phyloP scores from a whole-genome alignment of 768 basidiomycete species.

The Coprinellus micaceus region DNA sequence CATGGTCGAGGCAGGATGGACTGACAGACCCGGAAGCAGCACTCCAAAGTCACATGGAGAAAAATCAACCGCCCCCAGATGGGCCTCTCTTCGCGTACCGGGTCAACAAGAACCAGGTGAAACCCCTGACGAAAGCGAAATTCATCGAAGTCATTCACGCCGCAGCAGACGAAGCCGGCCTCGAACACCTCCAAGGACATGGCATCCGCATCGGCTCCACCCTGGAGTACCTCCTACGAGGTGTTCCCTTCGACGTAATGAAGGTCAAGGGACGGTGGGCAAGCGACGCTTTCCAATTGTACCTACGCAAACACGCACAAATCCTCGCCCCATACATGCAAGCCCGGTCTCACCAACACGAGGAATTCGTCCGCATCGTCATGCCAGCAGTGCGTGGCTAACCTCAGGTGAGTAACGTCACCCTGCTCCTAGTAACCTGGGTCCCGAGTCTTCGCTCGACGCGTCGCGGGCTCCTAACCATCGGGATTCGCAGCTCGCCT shows the following conservation, averaged over 20 bases:
- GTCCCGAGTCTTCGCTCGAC: conserved; percentile 5
- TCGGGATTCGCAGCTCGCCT: conserved; percentile 9
- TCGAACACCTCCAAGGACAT: conserved; percentile 21
- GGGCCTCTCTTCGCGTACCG: conserved; percentile 14
- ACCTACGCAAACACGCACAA: conserved; percentile 14
- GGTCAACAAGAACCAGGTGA: not conserved
- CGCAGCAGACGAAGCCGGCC: conserved; percentile 9
- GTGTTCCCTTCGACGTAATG: conserved; percentile 31
- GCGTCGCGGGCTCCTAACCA: conserved; percentile 7
- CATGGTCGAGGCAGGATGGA: conserved; percentile 16
- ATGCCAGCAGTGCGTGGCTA: not conserved
- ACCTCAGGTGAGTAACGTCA: not conserved
- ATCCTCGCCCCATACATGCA: conserved; percentile 19
- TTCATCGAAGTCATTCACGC: conserved; percentile 20
- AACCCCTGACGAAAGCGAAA: conserved; percentile 23
- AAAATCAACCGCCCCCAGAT: conserved; percentile 20
- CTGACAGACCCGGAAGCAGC: conserved; percentile 16
- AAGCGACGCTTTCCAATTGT: conserved; percentile 9
- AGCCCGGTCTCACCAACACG: not conserved
- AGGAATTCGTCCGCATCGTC: not conserved
- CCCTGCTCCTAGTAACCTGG: not conserved
- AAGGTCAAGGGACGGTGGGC: conserved; percentile 30
- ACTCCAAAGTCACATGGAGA: conserved; percentile 17
- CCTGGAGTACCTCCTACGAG: conserved; percentile 32
- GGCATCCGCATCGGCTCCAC: conserved; percentile 26